These are phyloP conservation scores for Aspergillus alliaceus DNA, from an alignment of 2,329 filamentous ascomycete species.

Conservation along the genomic window DNA sequence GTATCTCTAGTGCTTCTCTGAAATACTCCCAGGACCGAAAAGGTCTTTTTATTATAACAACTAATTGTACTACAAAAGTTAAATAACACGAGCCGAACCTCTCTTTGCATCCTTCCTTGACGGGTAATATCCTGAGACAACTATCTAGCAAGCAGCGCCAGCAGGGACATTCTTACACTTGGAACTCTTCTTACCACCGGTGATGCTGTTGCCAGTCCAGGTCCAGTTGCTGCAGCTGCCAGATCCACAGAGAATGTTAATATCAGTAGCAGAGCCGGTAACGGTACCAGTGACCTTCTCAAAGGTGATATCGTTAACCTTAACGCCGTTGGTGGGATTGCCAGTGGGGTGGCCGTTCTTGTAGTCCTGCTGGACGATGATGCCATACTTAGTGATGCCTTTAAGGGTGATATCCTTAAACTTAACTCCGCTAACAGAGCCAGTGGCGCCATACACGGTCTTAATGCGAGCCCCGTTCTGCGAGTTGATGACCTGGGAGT, in stretches of 20 bases:
- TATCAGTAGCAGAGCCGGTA: conserved; percentile 34
- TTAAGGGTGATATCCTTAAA: conserved; percentile 55
- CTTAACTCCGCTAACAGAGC: conserved; percentile 52
- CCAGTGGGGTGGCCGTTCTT: conserved; percentile 45
- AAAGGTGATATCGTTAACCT: conserved; percentile 39
- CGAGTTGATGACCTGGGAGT: conserved; percentile 49
- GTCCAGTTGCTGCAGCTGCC: conserved; percentile 50
- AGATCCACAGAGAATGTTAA: conserved; percentile 56
- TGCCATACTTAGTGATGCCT: conserved; percentile 52
- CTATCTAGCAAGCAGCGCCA: conserved; percentile 31
- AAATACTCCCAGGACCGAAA: no score
- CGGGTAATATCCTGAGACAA: no score
- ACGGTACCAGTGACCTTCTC: conserved; percentile 36
- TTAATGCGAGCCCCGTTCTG: conserved; percentile 39
- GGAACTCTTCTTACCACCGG: conserved; percentile 51
- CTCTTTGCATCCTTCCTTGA: no score
- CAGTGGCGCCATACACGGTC: conserved; percentile 53
- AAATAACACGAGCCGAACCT: no score
- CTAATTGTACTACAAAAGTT: no score
- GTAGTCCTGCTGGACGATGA: conserved; percentile 56
- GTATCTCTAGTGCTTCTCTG: no score
- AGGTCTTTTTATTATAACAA: no score
- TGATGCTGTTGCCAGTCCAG: conserved; percentile 52
- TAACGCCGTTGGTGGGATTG: conserved; percentile 37
- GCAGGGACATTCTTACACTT: conserved; percentile 44